Evolutionary conservation across 805 yeast species (phyloP).

Genomic region (Zygosaccharomyces pseudorouxii): DNA sequence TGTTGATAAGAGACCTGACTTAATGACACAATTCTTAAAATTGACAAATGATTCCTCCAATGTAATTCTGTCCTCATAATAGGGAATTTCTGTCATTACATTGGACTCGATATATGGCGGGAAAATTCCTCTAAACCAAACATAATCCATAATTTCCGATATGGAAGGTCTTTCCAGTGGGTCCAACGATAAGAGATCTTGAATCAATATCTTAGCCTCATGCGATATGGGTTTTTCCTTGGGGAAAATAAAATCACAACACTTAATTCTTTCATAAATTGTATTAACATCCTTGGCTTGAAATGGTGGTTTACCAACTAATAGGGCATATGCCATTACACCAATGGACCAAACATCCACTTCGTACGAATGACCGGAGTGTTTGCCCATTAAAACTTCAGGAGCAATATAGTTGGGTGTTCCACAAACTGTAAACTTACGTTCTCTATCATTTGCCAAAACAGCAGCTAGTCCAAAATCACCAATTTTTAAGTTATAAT

Average conservation of each 20-base stretch:
- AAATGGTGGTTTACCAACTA: slow-evolving; percentile 95
- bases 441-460: slow-evolving; percentile 62
- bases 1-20: slow-evolving; percentile 50
- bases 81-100: slow-evolving; percentile 46
- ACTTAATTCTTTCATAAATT: slow-evolving; percentile 87
- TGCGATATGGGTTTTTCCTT: slow-evolving; percentile 55
- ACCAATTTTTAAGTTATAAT: slow-evolving; percentile 93
- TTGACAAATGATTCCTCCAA: slow-evolving; percentile 61
- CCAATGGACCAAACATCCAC: slow-evolving; percentile 99
- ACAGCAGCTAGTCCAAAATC: slow-evolving; percentile 98
- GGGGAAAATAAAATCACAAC: slow-evolving; percentile 77
- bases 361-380: slow-evolving; percentile 85
- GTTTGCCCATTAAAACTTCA: slow-evolving; percentile 86
- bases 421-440: slow-evolving; percentile 93
- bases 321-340: slow-evolving; percentile 88
- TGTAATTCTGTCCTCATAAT: slow-evolving; percentile 56
- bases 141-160: slow-evolving; percentile 71
- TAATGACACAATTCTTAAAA: slow-evolving; percentile 59
- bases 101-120: slow-evolving; percentile 60
- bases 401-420: slow-evolving; percentile 99
- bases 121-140: slow-evolving; percentile 84
- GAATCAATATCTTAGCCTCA: slow-evolving; percentile 70
- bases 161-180: slow-evolving; percentile 80
- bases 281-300: slow-evolving; percentile 92
- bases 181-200: slow-evolving; percentile 66